A percentile compares a stretch with the other conserved stretches of the same genome.
These are phyloP conservation scores for Leccinellum rugosiceps DNA, from an alignment of 768 basidiomycete species.

Conservation along the genomic window DNA sequence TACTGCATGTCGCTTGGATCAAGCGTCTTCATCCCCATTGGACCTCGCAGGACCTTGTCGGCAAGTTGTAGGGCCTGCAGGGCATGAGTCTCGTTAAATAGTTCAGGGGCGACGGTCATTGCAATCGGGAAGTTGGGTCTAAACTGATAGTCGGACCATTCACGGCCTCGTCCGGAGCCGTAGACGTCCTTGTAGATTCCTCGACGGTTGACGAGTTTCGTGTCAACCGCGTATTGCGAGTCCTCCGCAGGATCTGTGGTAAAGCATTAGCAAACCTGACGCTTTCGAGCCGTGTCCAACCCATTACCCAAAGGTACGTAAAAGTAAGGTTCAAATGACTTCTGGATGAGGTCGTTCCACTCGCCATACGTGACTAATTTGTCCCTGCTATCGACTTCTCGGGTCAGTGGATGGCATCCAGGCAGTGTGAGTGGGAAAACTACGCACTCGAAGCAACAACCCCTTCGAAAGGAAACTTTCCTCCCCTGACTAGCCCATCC, in stretches of 20 bases:
- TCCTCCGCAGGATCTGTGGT: constrained; percentile 69
- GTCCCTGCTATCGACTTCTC: constrained; percentile 63
- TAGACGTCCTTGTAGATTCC: constrained; percentile 99
- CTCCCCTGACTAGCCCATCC: constrained; percentile 55
- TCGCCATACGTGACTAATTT: constrained; percentile 81
- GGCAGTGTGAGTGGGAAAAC: background rate
- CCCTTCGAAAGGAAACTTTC: constrained; percentile 87
- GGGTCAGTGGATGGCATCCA: background rate
- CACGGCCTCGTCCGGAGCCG: constrained; percentile 80
- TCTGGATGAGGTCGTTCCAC: constrained; percentile 83
- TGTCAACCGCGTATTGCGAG: constrained; percentile 61
- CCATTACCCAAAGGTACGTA: constrained; percentile 75
- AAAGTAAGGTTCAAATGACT: constrained; percentile 86
- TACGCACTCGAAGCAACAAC: constrained; percentile 76
- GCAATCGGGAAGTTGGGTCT: constrained; percentile 93
- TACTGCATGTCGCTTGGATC: constrained; percentile 88
- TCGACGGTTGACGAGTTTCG: constrained; percentile 75
- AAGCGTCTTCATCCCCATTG: constrained; percentile 95
- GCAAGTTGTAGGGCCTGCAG: constrained; percentile 76
- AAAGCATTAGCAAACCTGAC: constrained; percentile 1
- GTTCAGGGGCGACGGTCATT: constrained; percentile 94
- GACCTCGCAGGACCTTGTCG: constrained; percentile 76
- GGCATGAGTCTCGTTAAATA: constrained; percentile 82
- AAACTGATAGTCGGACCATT: constrained; percentile 98
- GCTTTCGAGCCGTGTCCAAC: background rate